Evolutionary conservation across 768 basidiomycete genomes (phyloP), one percentile per base, ranked within the genome.

Genomic region (Mycena polygramma): DNA sequence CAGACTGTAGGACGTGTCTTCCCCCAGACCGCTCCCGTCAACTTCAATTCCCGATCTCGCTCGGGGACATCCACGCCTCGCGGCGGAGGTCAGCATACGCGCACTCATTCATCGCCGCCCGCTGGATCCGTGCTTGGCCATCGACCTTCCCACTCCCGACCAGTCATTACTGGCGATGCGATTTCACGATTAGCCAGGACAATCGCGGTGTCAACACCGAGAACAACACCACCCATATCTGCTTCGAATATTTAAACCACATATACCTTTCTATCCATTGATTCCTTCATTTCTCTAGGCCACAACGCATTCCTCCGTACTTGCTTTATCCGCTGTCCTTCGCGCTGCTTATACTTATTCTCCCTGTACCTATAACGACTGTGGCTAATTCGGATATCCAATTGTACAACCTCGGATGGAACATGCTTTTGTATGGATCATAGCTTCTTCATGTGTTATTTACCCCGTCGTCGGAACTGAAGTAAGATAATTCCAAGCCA

Each of bases 401-500:
- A 45, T 67, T 30, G 57, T 72, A 72, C 48, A 26, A 52, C 39
- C 41, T 55, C 45, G 30, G 36, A 65, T 60, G 30, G 37, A 52
- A 65, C 41, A 66, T 37, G 22, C 30, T 30, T 30, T 30, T 30
- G 35, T 53, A 54, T 48, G 41, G 26, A 52, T 30, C 24, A 46
- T 51, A n/a, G 30, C 41, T 39, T 52, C 20, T 64, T 35, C 54
- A 68, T 41, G 59, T 11, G 37, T 65, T 46, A 24, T 69, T 51
- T 66, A 68, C 22, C 39, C 55, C 55, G 43, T 74, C 73, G 35
- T 71, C 84, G 26, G 93, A 91, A 79, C 93, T 94, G 77, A 97
- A 98, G 79, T 97, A 98, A 45, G 96, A 94, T 49, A 98, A 84
- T 78, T 98, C 96, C n/a, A 98, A 83, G 7, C 96, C 96, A 49